These are phyloP conservation scores for Fraxinus sp. DNA, from an alignment of 305 asterid species.

Conservation along the genomic window DNA sequence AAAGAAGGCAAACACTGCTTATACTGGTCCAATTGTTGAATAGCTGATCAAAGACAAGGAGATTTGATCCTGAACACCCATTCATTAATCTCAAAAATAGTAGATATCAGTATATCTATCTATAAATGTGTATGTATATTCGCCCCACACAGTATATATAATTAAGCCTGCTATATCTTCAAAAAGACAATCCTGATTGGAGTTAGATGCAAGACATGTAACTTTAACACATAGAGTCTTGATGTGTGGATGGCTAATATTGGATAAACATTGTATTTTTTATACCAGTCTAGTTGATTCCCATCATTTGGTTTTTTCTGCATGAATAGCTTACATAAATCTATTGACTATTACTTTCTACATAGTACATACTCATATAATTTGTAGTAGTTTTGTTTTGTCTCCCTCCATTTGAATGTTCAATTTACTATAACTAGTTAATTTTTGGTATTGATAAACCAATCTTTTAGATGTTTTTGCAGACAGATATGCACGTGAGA, in stretches of 20 bases:
- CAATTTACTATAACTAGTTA: not conserved
- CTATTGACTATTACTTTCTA: not conserved
- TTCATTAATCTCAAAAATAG: not conserved
- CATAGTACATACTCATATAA: not conserved
- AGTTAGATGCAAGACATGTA: not conserved
- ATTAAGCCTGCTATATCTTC: not conserved
- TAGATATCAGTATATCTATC: too few species aligned
- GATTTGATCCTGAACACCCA: not conserved
- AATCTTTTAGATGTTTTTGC: conserved; percentile 30
- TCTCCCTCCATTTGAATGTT: not conserved
- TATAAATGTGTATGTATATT: not conserved
- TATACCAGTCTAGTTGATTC: not conserved
- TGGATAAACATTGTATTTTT: not conserved
- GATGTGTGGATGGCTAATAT: not conserved
- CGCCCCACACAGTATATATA: not conserved
- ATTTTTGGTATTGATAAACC: not conserved
- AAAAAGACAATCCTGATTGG: not conserved
- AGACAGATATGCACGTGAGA: conserved; percentile 86
- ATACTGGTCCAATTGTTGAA: not conserved
- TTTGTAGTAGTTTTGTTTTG: not conserved
- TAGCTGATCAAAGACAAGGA: not conserved
- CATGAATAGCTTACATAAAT: not conserved
- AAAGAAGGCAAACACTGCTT: not conserved
- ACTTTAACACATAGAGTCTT: not conserved
- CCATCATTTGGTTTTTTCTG: not conserved